Evolutionary conservation across 441 rosid species (phyloP).

Genomic region (Gossypium trilobum): DNA sequence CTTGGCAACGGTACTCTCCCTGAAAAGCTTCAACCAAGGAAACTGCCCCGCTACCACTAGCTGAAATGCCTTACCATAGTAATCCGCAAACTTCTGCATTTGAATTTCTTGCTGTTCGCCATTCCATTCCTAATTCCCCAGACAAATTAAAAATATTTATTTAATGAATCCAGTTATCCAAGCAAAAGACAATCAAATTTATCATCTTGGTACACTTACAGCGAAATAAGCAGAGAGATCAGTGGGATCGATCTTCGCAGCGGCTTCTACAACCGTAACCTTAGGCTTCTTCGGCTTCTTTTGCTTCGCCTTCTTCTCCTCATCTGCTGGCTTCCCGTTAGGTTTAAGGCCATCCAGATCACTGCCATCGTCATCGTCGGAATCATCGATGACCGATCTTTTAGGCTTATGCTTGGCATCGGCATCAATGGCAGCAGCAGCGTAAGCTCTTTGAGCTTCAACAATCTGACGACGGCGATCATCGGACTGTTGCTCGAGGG

Average conservation of each 20-base stretch:
- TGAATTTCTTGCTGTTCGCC: slow-evolving; percentile 70
- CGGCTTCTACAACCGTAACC: slow-evolving; percentile 67
- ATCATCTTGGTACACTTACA: slow-evolving; percentile 42
- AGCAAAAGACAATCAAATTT: neutral
- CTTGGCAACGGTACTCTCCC: slow-evolving; percentile 60
- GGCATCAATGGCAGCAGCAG: slow-evolving; percentile 15
- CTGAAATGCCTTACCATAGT: slow-evolving; percentile 63
- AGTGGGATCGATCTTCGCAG: slow-evolving; percentile 53
- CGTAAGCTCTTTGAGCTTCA: slow-evolving; percentile 37
- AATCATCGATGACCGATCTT: slow-evolving; percentile 43
- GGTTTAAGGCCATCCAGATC: slow-evolving; percentile 30
- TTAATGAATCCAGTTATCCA: neutral
- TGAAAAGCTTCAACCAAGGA: slow-evolving; percentile 75
- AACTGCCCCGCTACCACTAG: slow-evolving; percentile 58
- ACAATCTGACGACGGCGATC: slow-evolving; percentile 46
- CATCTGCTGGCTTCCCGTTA: slow-evolving; percentile 30
- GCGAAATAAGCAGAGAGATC: slow-evolving; percentile 60
- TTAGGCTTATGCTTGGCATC: slow-evolving; percentile 32
- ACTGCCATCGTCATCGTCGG: slow-evolving; percentile 28
- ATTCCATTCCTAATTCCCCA: slow-evolving; percentile 41
- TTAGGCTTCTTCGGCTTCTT: slow-evolving; percentile 86
- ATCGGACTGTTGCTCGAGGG: slow-evolving; percentile 50
- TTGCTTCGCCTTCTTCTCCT: slow-evolving; percentile 44
- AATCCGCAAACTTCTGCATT: slow-evolving; percentile 80
- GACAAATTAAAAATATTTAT: neutral